Conservation (phyloP, 2,329 filamentous ascomycete species). For the Neofusicoccum sp. region DNA sequence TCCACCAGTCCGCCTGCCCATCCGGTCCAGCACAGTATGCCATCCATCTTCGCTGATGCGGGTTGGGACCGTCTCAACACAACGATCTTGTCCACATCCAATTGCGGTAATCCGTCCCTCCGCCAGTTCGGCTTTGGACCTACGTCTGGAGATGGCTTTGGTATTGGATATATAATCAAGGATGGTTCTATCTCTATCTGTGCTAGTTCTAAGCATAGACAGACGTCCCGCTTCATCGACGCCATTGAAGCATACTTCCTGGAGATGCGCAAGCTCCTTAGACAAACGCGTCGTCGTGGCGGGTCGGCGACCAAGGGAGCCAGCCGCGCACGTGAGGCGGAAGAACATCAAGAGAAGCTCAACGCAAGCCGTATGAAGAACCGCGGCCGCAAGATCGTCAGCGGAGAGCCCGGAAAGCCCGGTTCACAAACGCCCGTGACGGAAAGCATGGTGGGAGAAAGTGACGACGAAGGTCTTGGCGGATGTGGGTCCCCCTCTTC, state of each 20-base stretch:
- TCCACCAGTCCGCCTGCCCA: conserved; percentile 52
- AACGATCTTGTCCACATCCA: conserved; percentile 94
- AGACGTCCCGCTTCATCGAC: conserved; percentile 87
- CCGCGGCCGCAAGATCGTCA: conserved; percentile 69
- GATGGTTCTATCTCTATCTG: conserved; percentile 88
- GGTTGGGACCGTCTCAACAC: conserved; percentile 96
- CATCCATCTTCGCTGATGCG: conserved; percentile 77
- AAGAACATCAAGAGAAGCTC: conserved; percentile 41
- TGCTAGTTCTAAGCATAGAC: conserved; percentile 87
- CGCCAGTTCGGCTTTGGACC: conserved; percentile 97
- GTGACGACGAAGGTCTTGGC: conserved; percentile 85
- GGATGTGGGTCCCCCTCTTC: conserved; percentile 64
- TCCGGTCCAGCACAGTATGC: conserved; percentile 54
- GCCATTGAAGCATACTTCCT: conserved; percentile 86
- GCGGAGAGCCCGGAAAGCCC: conserved; percentile 46
- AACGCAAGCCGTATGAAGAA: conserved; percentile 59
- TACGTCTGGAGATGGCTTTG: conserved; percentile 89
- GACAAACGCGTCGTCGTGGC: conserved; percentile 62
- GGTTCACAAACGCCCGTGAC: conserved; percentile 49
- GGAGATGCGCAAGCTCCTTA: conserved; percentile 81
- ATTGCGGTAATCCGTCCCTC: conserved; percentile 93
- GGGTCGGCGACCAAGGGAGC: conserved; percentile 53
- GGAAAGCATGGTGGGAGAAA: conserved; percentile 64
- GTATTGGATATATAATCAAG: conserved; percentile 99
- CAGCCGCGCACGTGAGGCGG: conserved; percentile 61